A percentile compares a stretch with the other conserved stretches of the same genome.
Evolutionary conservation across 805 yeast species (phyloP).

Genomic region (Candida gorgasii): DNA sequence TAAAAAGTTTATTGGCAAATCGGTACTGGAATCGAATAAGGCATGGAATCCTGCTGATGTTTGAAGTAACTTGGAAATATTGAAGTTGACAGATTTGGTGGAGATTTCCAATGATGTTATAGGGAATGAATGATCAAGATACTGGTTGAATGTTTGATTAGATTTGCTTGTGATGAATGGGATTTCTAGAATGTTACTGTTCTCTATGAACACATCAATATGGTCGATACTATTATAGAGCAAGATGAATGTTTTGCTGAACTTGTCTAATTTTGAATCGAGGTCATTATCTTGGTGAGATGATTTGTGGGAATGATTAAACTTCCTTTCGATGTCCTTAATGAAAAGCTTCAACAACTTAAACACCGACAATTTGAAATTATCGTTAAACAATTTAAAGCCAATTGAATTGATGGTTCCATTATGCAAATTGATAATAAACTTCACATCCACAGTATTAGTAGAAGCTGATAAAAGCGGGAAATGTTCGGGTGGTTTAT

Average conservation of each 20-base stretch:
- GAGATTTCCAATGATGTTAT: constrained; percentile 24
- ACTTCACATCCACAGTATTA: constrained; percentile 17
- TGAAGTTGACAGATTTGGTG: constrained; percentile 27
- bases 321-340: constrained; percentile 9
- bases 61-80: constrained; percentile 20
- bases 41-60: constrained; percentile 42
- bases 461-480: constrained; percentile 13
- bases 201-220: constrained; percentile 28
- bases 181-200: constrained; percentile 25
- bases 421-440: constrained; percentile 16
- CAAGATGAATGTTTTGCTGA: constrained; percentile 18
- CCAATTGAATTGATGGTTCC: constrained; percentile 23
- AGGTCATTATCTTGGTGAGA: neutral
- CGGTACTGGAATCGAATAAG: constrained; percentile 30
- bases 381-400: constrained; percentile 22
- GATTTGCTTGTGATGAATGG: constrained; percentile 30
- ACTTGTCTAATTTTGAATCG: constrained; percentile 10
- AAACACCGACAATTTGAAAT: constrained; percentile 24
- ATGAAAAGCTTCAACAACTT: constrained; percentile 20
- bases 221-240: constrained; percentile 25
- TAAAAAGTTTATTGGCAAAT: constrained; percentile 36
- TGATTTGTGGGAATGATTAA: neutral
- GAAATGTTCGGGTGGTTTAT: constrained; percentile 8
- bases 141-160: constrained; percentile 22
- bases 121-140: constrained; percentile 22